Evolutionary conservation across 441 rosid species (phyloP).

Genomic region (Manihot esculenta): DNA sequence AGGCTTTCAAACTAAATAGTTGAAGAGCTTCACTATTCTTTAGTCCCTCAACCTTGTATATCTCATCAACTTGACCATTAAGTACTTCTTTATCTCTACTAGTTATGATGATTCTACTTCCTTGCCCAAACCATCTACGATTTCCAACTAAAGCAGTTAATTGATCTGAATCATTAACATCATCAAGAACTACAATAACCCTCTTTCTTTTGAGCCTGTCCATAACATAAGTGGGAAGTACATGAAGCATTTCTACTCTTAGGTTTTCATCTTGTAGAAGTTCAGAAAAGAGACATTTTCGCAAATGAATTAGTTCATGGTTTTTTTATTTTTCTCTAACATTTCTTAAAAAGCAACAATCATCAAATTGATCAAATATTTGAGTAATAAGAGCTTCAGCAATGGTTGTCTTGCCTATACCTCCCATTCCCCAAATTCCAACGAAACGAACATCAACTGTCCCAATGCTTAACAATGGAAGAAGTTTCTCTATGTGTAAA

Average conservation of each 20-base stretch:
- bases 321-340: not conserved
- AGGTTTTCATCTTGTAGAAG: not conserved
- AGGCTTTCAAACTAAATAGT: conserved; percentile 6
- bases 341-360: not conserved
- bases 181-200: conserved; percentile 16
- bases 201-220: not conserved
- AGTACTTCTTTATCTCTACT: conserved; percentile 11
- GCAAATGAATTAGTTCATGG: not conserved
- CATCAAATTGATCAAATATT: not conserved
- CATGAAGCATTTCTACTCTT: not conserved
- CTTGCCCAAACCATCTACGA: not conserved
- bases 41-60: not conserved
- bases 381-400: not conserved
- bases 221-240: not conserved
- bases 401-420: conserved; percentile 20
- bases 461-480: not conserved
- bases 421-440: conserved; percentile 22
- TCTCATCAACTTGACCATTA: not conserved
- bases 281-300: not conserved
- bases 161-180: not conserved
- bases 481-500: not conserved
- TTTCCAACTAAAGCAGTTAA: not conserved
- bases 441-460: not conserved
- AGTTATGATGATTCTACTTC: conserved; percentile 13
- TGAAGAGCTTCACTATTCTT: not conserved